phyloP scores from a whole-genome alignment of 2,329 filamentous ascomycete species.

The Talaromyces sp. region DNA sequence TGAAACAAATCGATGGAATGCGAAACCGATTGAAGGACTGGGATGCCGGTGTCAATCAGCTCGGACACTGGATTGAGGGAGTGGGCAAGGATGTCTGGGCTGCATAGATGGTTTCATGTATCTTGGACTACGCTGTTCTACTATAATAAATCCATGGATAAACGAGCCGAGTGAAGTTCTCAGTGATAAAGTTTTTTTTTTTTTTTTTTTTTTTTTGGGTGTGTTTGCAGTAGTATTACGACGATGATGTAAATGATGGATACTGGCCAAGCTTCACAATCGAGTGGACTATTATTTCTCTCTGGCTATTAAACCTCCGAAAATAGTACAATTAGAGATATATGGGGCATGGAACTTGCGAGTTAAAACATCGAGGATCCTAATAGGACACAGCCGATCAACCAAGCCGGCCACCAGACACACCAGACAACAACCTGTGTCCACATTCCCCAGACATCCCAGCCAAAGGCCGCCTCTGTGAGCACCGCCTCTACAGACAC shows the following conservation, averaged over 20 bases:
- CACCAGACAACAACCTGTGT: slow-evolving; percentile 90
- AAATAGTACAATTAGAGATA: too few relatives aligned
- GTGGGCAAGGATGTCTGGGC: slow-evolving; percentile 96
- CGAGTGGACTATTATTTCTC: too few relatives aligned
- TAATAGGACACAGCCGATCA: slow-evolving; percentile 56
- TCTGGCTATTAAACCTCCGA: too few relatives aligned
- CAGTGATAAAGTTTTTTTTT: not conserved
- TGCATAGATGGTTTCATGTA: slow-evolving; percentile 54
- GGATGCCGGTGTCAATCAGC: slow-evolving; percentile 92
- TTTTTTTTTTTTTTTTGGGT: slow-evolving; percentile 9
- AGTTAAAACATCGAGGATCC: slow-evolving; percentile 39
- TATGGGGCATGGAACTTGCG: too few relatives aligned
- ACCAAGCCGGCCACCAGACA: slow-evolving; percentile 93
- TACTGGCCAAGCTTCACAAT: not conserved
- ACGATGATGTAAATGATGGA: too few relatives aligned
- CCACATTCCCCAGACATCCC: slow-evolving; percentile 87
- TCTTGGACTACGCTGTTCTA: slow-evolving; percentile 17
- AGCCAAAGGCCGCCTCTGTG: slow-evolving; percentile 76
- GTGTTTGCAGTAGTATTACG: too few relatives aligned
- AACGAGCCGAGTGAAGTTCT: slow-evolving; percentile 14
- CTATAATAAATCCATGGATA: slow-evolving; percentile 21
- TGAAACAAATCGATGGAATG: slow-evolving; percentile 94
- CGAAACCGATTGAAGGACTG: slow-evolving; percentile 84
- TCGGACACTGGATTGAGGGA: slow-evolving; percentile 95
- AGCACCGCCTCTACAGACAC: slow-evolving; percentile 62